Evolutionary conservation across 495 filamentous ascomycete genomes (phyloP), one percentile per base, ranked within the genome.

Genomic region (Aspergillus sclerotioniger): DNA sequence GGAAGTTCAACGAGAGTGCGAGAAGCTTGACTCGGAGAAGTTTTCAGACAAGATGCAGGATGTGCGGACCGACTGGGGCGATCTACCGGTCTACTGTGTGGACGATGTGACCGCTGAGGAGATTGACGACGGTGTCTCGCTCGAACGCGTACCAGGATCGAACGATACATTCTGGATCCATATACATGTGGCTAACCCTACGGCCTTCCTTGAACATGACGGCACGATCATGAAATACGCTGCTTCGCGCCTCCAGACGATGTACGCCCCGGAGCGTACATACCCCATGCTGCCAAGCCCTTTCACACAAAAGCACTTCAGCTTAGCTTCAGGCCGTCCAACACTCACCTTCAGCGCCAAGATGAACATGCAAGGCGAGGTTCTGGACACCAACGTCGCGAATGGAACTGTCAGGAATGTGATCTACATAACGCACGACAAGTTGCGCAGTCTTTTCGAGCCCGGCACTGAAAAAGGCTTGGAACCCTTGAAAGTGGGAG

Each of bases 171-270:
- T 83, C 63, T 98, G 95, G 95, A 75, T 98, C 31, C 91, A 90
- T 65, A 71, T 95, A 10, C 94, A 98, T 66, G 78, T 96, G 35
- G 94, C 95, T n/a, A 94, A 98, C 65, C 95, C 93, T 2, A 88
- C 92, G 4, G 90, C 94, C n/a, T 89, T 88, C 61, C 78, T 98
- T 53, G 45, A 67, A 1, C 80, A 79, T 12, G 76, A 85, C 16
- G 75, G 84, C 47, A 65, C 72, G 10, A 67, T 90, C 15, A 84
- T 86, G 17, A 72, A 83, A 59, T 81, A 86, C 61, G 92, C 92
- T 0, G 79, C 84, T 32, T 71, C 82, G 31, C 76, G 87, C 29
- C 72, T 81, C 2, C 75, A 87, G 57, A 88, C 83, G 2, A 72
- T 86, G n/a, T 98, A 98, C 63, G 71, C 88, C 8, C 84, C 90